Conservation (phyloP, 1,139 yeast genomes). For the Candida pseudocylindracea region DNA sequence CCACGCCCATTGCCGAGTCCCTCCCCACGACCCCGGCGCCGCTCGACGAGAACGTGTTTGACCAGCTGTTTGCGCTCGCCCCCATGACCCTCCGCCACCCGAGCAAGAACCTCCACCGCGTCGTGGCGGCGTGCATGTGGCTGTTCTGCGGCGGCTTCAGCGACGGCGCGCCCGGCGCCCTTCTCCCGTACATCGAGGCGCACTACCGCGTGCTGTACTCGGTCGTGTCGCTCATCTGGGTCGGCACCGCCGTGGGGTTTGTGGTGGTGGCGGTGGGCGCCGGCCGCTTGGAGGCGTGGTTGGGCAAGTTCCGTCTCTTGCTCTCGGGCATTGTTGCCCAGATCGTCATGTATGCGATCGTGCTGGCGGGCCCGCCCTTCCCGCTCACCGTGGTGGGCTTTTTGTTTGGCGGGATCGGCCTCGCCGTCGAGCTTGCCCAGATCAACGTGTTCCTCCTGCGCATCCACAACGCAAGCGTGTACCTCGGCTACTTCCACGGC, state of each 20-base stretch:
- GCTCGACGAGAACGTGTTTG: too few relatives aligned
- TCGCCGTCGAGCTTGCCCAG: conserved; percentile 31
- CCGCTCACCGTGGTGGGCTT: conserved; percentile 26
- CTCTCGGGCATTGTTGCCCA: conserved; percentile 14
- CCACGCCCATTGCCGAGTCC: too few relatives aligned
- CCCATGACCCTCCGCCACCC: conserved; percentile 8
- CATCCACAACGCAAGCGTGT: conserved; percentile 22
- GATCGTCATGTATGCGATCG: conserved; percentile 15
- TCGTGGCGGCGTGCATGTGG: conserved; percentile 11
- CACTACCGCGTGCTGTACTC: conserved; percentile 1
- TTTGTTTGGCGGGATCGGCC: conserved; percentile 37
- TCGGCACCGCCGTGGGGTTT: conserved; percentile 1
- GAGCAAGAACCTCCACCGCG: conserved; percentile 18
- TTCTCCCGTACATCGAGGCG: conserved; percentile 1
- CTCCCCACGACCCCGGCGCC: too few relatives aligned
- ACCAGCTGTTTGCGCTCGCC: too few relatives aligned
- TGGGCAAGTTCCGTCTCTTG: conserved; percentile 18
- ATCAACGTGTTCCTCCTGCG: conserved; percentile 32
- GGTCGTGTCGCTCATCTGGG: conserved; percentile 1
- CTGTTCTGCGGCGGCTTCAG: conserved; percentile 1
- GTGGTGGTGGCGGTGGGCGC: not conserved
- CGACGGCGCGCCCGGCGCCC: conserved; percentile 1
- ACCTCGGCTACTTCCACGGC: conserved; percentile 33
- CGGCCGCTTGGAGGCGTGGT: conserved; percentile 11
- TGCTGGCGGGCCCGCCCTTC: conserved; percentile 14